Percentiles rank a stretch among this genome's conserved stretches.
These are phyloP conservation scores for Neurospora sp. DNA, from an alignment of 495 filamentous ascomycete genomes.

Conservation along the genomic window DNA sequence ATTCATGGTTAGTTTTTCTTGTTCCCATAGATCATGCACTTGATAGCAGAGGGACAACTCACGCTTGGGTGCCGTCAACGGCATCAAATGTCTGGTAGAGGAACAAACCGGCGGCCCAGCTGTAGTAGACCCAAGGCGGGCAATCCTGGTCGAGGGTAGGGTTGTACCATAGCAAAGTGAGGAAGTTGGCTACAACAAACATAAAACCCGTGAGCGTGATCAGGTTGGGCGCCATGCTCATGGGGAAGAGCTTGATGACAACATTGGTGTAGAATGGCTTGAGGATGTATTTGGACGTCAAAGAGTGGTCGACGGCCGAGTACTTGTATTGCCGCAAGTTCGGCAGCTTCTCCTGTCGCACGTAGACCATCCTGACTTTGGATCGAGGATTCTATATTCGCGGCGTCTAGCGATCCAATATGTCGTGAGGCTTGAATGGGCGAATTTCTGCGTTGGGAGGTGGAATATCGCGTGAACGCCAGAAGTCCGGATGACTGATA, in stretches of 20 bases:
- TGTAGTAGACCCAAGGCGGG: conserved; percentile 87
- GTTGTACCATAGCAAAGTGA: conserved; percentile 93
- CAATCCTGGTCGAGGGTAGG: conserved; percentile 90
- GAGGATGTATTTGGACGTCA: conserved; percentile 79
- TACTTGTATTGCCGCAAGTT: conserved; percentile 89
- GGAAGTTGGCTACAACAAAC: conserved; percentile 84
- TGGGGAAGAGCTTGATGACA: conserved; percentile 87
- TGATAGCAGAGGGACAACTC: conserved; percentile 25
- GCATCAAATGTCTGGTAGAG: conserved; percentile 98
- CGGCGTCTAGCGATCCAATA: background rate
- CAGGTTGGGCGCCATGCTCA: conserved; percentile 79
- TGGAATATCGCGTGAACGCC: background rate
- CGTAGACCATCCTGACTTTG: conserved; percentile 57
- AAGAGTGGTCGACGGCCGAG: conserved; percentile 77
- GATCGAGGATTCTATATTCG: background rate
- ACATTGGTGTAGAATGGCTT: conserved; percentile 96
- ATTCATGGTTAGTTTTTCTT: background rate
- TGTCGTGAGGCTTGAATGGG: background rate
- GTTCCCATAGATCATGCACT: background rate
- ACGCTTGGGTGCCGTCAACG: conserved; percentile 90
- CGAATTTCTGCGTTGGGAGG: background rate
- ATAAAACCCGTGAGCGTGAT: conserved; percentile 88
- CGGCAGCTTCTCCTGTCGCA: conserved; percentile 81
- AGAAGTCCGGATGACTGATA: background rate
- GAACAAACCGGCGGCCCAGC: conserved; percentile 82